Conservation (phyloP, 1,139 yeast species). For the Hanseniaspora sp. region DNA sequence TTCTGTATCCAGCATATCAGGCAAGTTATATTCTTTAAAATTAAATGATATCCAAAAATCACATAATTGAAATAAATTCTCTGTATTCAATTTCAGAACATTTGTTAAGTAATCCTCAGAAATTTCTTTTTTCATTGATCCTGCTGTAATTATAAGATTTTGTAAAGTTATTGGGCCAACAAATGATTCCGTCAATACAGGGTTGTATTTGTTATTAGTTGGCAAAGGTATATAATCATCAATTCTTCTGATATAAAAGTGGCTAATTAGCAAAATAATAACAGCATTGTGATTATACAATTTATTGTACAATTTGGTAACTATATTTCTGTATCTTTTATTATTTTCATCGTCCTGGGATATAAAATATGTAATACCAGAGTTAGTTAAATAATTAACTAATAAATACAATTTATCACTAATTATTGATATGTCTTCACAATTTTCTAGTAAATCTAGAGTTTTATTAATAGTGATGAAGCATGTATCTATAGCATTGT, state of each 20-base stretch:
- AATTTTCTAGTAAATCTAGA: neutral
- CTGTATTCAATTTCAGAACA: neutral
- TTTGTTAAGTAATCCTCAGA: neutral
- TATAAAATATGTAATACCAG: neutral
- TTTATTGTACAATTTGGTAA: neutral
- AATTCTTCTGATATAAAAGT: constrained; percentile 4
- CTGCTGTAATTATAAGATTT: neutral
- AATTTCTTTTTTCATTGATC: neutral
- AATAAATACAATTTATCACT: constrained; percentile 3
- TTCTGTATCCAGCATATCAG: neutral
- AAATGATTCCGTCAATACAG: constrained; percentile 1
- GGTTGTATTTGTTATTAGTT: neutral
- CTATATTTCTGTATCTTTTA: neutral
- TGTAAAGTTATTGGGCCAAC: constrained; percentile 8
- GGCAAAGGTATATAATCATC: neutral
- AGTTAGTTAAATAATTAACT: neutral
- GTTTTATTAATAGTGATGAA: constrained; percentile 1
- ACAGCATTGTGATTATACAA: constrained; percentile 4
- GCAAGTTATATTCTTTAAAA: neutral
- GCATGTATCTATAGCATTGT: neutral
- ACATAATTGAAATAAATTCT: constrained; percentile 5
- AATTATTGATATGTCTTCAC: neutral
- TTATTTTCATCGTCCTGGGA: neutral
- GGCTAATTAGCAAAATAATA: constrained; percentile 1
- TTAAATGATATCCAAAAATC: constrained; percentile 12